Conservation (phyloP, 305 asterid genomes). For the Caryopteris hybrid region DNA sequence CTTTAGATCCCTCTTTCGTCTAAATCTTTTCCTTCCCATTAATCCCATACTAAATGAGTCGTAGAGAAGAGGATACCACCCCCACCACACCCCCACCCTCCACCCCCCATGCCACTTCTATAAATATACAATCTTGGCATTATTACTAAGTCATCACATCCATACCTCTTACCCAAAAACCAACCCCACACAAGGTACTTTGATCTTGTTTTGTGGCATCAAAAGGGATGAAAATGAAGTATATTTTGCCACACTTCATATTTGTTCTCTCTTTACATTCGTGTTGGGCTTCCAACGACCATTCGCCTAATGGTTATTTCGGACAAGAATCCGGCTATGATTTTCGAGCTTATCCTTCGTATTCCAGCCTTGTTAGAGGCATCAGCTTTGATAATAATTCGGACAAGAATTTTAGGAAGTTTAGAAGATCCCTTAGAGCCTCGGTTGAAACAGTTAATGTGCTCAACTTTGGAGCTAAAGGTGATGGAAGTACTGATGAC, state of each 20-base stretch:
- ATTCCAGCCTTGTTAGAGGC: conserved; percentile 9
- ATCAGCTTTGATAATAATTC: conserved; percentile 15
- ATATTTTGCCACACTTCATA: conserved; percentile 12
- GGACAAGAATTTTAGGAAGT: too few relatives aligned
- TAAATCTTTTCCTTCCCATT: conserved; percentile 33
- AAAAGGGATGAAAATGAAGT: conserved; percentile 25
- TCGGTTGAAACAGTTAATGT: conserved; percentile 29
- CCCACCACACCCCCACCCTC: neutral
- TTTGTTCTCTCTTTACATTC: conserved; percentile 16
- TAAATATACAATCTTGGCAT: conserved; percentile 28
- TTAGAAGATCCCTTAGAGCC: too few relatives aligned
- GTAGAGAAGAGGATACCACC: conserved; percentile 25
- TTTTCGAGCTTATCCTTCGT: conserved; percentile 36
- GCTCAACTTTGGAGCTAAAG: conserved; percentile 61
- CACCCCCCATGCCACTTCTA: conserved; percentile 17
- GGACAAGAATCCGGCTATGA: conserved; percentile 36
- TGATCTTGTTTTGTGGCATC: conserved; percentile 1
- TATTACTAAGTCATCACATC: conserved; percentile 10
- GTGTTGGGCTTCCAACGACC: conserved; percentile 14
- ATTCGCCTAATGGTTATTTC: conserved; percentile 3
- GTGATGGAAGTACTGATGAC: conserved; percentile 67
- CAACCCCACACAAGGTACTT: too few relatives aligned
- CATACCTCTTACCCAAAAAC: conserved; percentile 1
- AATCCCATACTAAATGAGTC: conserved; percentile 32
- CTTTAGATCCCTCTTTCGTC: conserved; percentile 28